Percentiles rank a stretch among this genome's conserved stretches.
These are phyloP conservation scores for Apiotrichum mycotoxinovorans DNA, from an alignment of 1,284 basidiomycete species.

Conservation along the genomic window DNA sequence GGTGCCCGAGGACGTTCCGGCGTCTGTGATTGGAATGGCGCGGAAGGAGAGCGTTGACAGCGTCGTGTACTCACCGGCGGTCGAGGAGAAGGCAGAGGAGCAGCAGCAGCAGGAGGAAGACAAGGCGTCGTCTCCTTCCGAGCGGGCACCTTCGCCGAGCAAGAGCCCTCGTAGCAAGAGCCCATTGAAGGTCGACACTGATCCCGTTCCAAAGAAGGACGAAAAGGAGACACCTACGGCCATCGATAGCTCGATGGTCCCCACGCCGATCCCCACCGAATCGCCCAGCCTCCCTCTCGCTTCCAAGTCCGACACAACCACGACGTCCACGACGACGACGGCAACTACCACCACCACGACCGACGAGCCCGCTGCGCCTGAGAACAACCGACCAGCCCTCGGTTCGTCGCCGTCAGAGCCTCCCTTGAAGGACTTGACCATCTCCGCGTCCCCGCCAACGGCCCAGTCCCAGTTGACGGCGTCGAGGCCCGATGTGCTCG, in stretches of 20 bases:
- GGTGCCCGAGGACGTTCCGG: neutral
- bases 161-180: no score
- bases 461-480: constrained; percentile 1
- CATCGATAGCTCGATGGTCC: neutral
- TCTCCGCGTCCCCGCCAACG: constrained; percentile 1
- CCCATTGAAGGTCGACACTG: neutral
- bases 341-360: neutral
- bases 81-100: neutral
- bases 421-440: constrained; percentile 1
- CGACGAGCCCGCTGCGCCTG: neutral
- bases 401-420: neutral
- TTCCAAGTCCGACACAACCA: neutral
- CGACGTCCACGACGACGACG: no score
- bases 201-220: neutral
- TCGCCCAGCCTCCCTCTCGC: neutral
- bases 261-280: neutral
- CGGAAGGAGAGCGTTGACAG: constrained; percentile 21
- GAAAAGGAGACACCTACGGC: neutral
- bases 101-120: neutral
- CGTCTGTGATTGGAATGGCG: constrained; percentile 16
- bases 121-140: neutral
- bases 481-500: neutral
- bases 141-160: neutral
- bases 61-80: constrained; percentile 9
- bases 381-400: neutral